Base-by-base conservation (phyloP, 345 rosid genomes). In the Pistacia vera region DNA sequence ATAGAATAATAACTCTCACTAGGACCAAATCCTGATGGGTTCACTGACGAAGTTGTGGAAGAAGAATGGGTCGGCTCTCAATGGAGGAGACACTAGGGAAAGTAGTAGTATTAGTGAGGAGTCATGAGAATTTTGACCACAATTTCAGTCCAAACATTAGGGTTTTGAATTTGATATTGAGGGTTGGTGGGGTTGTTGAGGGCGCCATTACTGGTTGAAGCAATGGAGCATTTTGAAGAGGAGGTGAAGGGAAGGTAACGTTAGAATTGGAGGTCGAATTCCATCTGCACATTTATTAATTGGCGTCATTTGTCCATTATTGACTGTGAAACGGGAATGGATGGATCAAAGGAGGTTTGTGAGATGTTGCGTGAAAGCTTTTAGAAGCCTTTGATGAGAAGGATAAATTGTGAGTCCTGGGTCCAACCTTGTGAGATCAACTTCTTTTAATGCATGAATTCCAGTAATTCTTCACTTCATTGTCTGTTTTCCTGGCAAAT, bases 381-480 rank as follows among this genome's bases (percentile, higher is more conserved):
- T 67, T 74, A 5, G 73, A 20, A 16, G 83, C 74, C 85, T 75
- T 51, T 78, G 80, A 57, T 75, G 84, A 52, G 77, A 57, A 20
- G 84, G 84, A 35, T 33, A 70, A 25, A 70, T 70, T 63, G 83
- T 89, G 92, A 8, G 92, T 89, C 49, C 79, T 14, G 92, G 92
- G 64, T 77, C 80, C 3, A 77, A 4, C 83, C 96, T 81, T 86
- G 90, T 17, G 93, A 87, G 30, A 89, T 81, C 44, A 91, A 81
- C 74, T 91, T 91, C 78, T 91, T 91, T 88, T 91, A 8, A 91
- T 81, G 84, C 91, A 85, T 8, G 96, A 91, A 80, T 91, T 91
- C 96, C 96, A 91, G 78, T 85, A 91, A 72, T 91, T 91, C 81
- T 89, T 89, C 71, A 91, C 92, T 77, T 91, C 96, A 46, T 91